These are phyloP conservation scores for Viola odorata DNA, from an alignment of 345 rosid genomes.

Conservation along the genomic window DNA sequence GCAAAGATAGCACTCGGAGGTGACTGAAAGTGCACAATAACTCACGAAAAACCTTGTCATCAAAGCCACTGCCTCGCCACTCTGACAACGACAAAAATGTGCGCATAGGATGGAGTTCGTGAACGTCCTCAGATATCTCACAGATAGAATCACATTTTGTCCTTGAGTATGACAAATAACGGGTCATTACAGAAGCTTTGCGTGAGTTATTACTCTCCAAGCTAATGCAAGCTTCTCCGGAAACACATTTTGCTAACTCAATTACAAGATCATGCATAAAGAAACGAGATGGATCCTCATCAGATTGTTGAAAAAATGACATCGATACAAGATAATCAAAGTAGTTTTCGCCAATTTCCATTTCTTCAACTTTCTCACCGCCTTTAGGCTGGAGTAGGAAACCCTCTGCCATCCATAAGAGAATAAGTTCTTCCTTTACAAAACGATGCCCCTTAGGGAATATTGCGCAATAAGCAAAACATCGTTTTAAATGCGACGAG, in stretches of 20 bases:
- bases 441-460: constrained; percentile 14
- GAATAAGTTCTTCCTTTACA: constrained; percentile 5
- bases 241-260: constrained; percentile 7
- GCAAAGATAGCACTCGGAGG: neutral
- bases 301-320: constrained; percentile 13
- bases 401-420: constrained; percentile 21
- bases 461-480: constrained; percentile 22
- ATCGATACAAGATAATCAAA: constrained; percentile 13
- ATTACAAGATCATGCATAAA: constrained; percentile 12
- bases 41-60: neutral
- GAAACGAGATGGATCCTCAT: neutral
- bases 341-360: constrained; percentile 5
- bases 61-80: neutral
- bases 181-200: neutral
- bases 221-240: constrained; percentile 14
- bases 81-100: neutral
- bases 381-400: neutral
- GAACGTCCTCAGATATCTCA: neutral
- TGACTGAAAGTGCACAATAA: neutral
- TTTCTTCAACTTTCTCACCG: constrained; percentile 4
- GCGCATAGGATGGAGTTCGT: neutral
- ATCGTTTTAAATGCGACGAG: constrained; percentile 14
- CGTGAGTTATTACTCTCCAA: neutral
- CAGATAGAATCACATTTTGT: neutral
- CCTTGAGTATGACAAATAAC: neutral